Evolutionary conservation across 331 rosid genomes (phyloP).

Genomic region (Cydonia oblonga): DNA sequence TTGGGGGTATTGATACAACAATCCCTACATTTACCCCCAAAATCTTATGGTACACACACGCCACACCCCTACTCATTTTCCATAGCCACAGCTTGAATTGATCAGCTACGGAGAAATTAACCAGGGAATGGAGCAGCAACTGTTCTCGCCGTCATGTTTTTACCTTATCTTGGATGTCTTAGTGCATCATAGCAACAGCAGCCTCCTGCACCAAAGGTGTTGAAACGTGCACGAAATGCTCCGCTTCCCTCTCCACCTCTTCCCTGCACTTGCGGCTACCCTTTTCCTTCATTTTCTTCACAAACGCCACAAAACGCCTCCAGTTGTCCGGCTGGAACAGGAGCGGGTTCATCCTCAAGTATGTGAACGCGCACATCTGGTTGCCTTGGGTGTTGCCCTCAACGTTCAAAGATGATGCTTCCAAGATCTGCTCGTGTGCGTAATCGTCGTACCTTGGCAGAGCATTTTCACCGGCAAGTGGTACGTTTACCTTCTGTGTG

Average conservation of each 20-base stretch:
- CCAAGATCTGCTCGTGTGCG: slow-evolving; percentile 67
- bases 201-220: slow-evolving; percentile 77
- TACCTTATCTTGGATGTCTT: neutral
- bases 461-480: slow-evolving; percentile 90
- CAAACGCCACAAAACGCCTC: slow-evolving; percentile 76
- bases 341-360: slow-evolving; percentile 75
- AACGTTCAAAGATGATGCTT: slow-evolving; percentile 41
- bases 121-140: neutral
- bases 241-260: slow-evolving; percentile 81
- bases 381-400: slow-evolving; percentile 30
- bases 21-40: neutral
- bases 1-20: neutral
- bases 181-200: slow-evolving; percentile 51
- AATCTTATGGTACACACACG: neutral
- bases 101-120: neutral
- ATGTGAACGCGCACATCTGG: slow-evolving; percentile 85
- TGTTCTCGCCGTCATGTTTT: neutral
- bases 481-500: slow-evolving; percentile 51
- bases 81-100: slow-evolving; percentile 12
- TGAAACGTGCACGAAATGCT: slow-evolving; percentile 69
- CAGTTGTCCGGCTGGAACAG: slow-evolving; percentile 66
- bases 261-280: slow-evolving; percentile 52
- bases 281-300: slow-evolving; percentile 89
- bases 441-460: slow-evolving; percentile 53
- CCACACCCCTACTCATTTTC: neutral